Percentiles rank a stretch among this genome's conserved stretches.
Evolutionary conservation across 2,329 filamentous ascomycete species (phyloP).

Genomic region (Venturia pyrina): DNA sequence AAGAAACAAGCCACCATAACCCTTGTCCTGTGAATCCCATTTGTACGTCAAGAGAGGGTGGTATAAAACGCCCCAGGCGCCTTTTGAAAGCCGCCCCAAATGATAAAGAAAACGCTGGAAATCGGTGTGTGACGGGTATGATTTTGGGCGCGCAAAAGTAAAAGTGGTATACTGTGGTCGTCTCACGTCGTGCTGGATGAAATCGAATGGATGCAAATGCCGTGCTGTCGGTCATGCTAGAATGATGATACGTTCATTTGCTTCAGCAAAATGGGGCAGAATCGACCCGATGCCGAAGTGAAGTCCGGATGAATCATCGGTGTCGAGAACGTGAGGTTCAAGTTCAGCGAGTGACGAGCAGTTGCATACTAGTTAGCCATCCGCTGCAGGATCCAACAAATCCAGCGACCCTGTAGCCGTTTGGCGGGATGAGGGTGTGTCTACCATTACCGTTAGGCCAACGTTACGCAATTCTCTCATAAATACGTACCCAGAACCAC

Average conservation of each 20-base stretch:
- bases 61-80: not conserved
- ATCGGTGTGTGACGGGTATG: not conserved
- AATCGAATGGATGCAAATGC: not conserved
- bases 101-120: slow-evolving; percentile 2
- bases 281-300: not conserved
- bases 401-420: slow-evolving; percentile 81
- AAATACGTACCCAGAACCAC: slow-evolving; percentile 67
- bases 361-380: slow-evolving; percentile 78
- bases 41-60: not conserved
- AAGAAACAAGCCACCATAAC: not conserved
- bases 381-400: slow-evolving; percentile 69
- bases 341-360: slow-evolving; percentile 61
- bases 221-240: not conserved
- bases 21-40: not conserved
- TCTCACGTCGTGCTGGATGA: not conserved
- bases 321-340: not conserved
- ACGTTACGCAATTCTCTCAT: not conserved
- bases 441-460: slow-evolving; percentile 36
- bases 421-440: slow-evolving; percentile 77
- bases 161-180: not conserved
- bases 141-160: not conserved
- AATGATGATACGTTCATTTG: not conserved
- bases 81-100: not conserved
- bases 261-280: not conserved
- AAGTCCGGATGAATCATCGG: not conserved